Percentiles rank a stretch among this genome's conserved stretches.
Evolutionary conservation across 106 monocot genomes (phyloP).

Genomic region (Chionographis japonica): DNA sequence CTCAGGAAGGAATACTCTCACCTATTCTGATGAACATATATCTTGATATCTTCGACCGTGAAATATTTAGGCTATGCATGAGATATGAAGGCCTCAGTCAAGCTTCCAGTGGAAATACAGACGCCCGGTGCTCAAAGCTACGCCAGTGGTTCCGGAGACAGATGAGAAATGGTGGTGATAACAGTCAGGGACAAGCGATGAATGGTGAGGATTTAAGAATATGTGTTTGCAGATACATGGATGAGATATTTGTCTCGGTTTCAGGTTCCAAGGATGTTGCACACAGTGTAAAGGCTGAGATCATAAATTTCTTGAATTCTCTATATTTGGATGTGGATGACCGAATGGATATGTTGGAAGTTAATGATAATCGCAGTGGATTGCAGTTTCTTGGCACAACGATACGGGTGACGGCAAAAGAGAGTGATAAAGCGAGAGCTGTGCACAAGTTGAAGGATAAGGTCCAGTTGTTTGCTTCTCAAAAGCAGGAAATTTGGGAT

Average conservation of each 20-base stretch:
- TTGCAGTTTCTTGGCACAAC: slow-evolving; percentile 74
- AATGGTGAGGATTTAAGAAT: slow-evolving; percentile 28
- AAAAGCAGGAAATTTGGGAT: slow-evolving; percentile 82
- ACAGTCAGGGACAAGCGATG: slow-evolving; percentile 1
- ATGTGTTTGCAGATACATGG: slow-evolving; percentile 83
- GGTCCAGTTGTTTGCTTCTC: slow-evolving; percentile 59
- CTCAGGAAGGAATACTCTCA: slow-evolving; percentile 90
- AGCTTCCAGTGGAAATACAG: slow-evolving; percentile 3
- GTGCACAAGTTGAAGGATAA: slow-evolving; percentile 96
- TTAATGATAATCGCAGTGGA: slow-evolving; percentile 12
- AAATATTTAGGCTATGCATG: slow-evolving; percentile 67
- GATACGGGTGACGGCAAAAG: slow-evolving; percentile 30
- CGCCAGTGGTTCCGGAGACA: slow-evolving; percentile 72
- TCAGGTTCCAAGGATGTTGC: slow-evolving; percentile 67
- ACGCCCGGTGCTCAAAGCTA: slow-evolving; percentile 35
- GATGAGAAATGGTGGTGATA: slow-evolving; percentile 29
- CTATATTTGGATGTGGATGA: slow-evolving; percentile 55
- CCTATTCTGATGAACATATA: slow-evolving; percentile 95
- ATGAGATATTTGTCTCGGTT: slow-evolving; percentile 81
- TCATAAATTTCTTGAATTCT: slow-evolving; percentile 45
- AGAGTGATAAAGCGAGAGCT: slow-evolving; percentile 37
- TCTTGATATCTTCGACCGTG: slow-evolving; percentile 63
- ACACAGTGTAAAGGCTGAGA: slow-evolving; percentile 47
- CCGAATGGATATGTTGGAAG: slow-evolving; percentile 11
- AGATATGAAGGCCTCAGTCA: slow-evolving; percentile 62